Base-by-base conservation (phyloP, 2,329 filamentous ascomycete species). In the Diaporthe citriasiana region DNA sequence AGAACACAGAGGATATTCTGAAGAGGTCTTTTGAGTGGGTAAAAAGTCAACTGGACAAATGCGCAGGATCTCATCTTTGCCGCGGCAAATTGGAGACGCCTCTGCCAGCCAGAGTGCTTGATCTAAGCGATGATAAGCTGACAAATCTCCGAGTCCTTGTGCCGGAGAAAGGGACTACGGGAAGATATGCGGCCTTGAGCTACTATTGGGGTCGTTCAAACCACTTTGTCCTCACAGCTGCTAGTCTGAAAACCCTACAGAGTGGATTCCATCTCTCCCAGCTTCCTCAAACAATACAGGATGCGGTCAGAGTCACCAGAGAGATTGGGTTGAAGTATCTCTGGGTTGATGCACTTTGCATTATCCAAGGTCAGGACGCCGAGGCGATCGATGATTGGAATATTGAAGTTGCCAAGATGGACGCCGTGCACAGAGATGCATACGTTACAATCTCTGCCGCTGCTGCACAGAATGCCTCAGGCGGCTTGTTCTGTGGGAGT, bases 321-420 rank as follows among this genome's bases (percentile, higher is more conserved):
- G 30, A 25, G 4, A 4, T 69, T 8, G 47, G 65, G 17, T 13
- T 69, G 45, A n/a, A 30, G 15, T 69, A 55, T 27, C 9, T 55
- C 0, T 53, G 30, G 47, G 38, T 53, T 19, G 65, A 38, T 19
- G 47, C 65, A 19, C n/a, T 69, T 13, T 69, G 65, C 30, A 40
- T 69, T 1, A 27, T 53, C n/a, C 65, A 69, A 25, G 63, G 63
- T 19, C 19, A 69, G 22, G 65, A 69, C 17, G 17, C 42, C 15
- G 33, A 22, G 17, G 60, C 60, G 19, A 35, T 47, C 17, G 25
- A 22, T 12, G 65, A 69, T 47, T 69, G 65, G 65, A 50, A 19
- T 13, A 53, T 25, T 13, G 65, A 69, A 38, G 27, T 38, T 5
- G 25, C 27, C 15, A 35, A 55, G 13, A 53, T 69, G 65, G 33